Base-by-base conservation (phyloP, 305 asterid species). In the Ruellia speciosa region DNA sequence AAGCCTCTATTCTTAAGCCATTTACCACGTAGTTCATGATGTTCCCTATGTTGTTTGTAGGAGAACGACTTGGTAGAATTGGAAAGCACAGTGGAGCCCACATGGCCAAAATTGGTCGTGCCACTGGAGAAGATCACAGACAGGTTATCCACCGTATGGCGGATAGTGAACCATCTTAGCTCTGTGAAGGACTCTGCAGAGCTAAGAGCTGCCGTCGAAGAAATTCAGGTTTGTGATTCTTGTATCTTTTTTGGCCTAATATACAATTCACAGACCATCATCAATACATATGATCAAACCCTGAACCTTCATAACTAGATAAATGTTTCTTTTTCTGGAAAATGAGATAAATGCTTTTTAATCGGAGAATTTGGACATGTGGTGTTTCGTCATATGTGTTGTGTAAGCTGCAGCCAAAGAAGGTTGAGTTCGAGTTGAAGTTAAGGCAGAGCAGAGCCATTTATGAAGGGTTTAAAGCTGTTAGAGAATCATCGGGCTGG, bases 51-150 rank as follows among this genome's bases (percentile, higher is more conserved):
- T 4, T 43, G 16, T 12, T 4, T 65, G 53, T 47, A 83, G 95
- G 93, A 75, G 13, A 70, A 56, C 41, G 83, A 86, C 18, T 72
- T 86, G 76, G 76, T 62, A 52, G 81, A 72, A 65, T 64, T 86
- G 82, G 93, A 86, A 71, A 75, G 56, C 17, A 77, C 79, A 8
- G 80, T 79, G 56, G 86, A 77, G 71, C 84, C 95, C 40, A 71
- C 82, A 18, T 86, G 95, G 95, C 65, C 84, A 40, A 71, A 78
- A 64, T 65, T 83, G 74, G 93, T 77, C 63, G 85, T 77, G 68
- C 95, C 95, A 5, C 47, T 86, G 77, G 95, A 86, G 82, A 86
- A 73, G 80, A 78, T 86, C 33, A 31, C 31, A 14, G 95, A 86
- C 63, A 66, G 79, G 63, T 69, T 86, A 77, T 63, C 75, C 28